Base-by-base conservation (phyloP, 495 filamentous ascomycete species). In the Cairneyella variabilis region DNA sequence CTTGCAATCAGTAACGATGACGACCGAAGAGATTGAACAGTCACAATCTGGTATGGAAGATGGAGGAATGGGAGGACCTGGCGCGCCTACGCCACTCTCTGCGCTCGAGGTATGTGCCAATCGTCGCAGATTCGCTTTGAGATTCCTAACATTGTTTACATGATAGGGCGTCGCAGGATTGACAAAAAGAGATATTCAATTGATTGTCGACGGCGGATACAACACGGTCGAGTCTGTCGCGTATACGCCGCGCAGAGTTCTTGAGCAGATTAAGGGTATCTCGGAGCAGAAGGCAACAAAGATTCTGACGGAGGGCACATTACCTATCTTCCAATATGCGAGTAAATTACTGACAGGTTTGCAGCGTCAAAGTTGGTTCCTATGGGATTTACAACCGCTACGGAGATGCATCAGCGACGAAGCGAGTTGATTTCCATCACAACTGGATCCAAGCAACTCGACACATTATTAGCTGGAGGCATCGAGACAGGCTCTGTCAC, bases 301-400 rank as follows among this genome's bases (percentile, higher is more conserved):
- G 65, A 81, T 98, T n/a, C 76, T 98, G 14, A 83, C 83, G 7
- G 93, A 97, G 75, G 91, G 91, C 90, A 68, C 62, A 66, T 57
- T 11, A 52, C 50, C 14, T 41, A 25, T n/a, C 25, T 44, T 43
- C 14, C 12, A 25, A 23, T 25, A 16, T 4, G 48, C 8, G 8
- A 14, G 21, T 40, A 30, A n/a, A 51, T 59, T 60, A 62, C 46
- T 52, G 12, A 60, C 9, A 47, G 3, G 11, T 34, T 4, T 17
- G 52, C 60, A 95, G 93, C 92, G 21, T 89, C 90, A 14, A 97
- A 96, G 68, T 78, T 97, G 34, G 93, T 98, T 0, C 93, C 93
- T 0, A 95, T 98, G 90, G 93, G 93, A 9, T 98, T 98, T 65
- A 98, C 93, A 6, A 98, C 93, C 0, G 93, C 93, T n/a, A 98